Conservation (phyloP, 2,329 filamentous ascomycete genomes). For the Pseudogymnoascus destructans region DNA sequence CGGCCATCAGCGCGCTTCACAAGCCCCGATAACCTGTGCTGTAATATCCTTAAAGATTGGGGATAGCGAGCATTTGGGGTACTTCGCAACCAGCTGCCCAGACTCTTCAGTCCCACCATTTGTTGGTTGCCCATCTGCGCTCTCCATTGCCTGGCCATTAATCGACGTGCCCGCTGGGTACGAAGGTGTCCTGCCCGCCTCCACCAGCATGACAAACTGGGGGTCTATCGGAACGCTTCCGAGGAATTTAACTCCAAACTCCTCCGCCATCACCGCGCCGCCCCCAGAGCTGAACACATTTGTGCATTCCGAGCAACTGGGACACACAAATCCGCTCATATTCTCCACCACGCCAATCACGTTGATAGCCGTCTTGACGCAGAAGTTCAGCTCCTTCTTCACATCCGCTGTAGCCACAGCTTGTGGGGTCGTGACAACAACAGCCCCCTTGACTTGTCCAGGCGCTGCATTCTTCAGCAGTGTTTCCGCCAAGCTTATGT, state of each 20-base stretch:
- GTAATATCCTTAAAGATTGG: constrained; percentile 57
- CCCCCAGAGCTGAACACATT: constrained; percentile 90
- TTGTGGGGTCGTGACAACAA: constrained; percentile 92
- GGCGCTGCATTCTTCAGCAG: constrained; percentile 50
- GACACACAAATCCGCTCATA: constrained; percentile 86
- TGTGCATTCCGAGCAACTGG: constrained; percentile 69
- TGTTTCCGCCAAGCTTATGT: constrained; percentile 87
- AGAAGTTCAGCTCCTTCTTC: constrained; percentile 75
- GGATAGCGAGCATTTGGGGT: constrained; percentile 55
- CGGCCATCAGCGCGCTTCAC: constrained; percentile 14
- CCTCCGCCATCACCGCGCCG: constrained; percentile 74
- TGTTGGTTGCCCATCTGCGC: constrained; percentile 22
- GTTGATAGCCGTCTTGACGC: constrained; percentile 67
- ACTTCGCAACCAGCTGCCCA: constrained; percentile 53
- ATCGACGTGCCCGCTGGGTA: constrained; percentile 58
- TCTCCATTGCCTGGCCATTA: constrained; percentile 36
- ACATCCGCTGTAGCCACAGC: constrained; percentile 89
- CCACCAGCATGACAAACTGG: constrained; percentile 76
- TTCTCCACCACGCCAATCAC: constrained; percentile 92
- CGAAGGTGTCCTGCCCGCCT: constrained; percentile 51
- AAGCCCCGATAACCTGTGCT: constrained; percentile 33
- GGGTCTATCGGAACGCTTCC: constrained; percentile 86
- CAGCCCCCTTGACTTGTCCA: constrained; percentile 68
- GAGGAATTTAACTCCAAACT: constrained; percentile 73
- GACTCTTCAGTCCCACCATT: constrained; percentile 27